These are phyloP conservation scores for Penicillium frequentans DNA, from an alignment of 2,329 filamentous ascomycete genomes.

Conservation along the genomic window DNA sequence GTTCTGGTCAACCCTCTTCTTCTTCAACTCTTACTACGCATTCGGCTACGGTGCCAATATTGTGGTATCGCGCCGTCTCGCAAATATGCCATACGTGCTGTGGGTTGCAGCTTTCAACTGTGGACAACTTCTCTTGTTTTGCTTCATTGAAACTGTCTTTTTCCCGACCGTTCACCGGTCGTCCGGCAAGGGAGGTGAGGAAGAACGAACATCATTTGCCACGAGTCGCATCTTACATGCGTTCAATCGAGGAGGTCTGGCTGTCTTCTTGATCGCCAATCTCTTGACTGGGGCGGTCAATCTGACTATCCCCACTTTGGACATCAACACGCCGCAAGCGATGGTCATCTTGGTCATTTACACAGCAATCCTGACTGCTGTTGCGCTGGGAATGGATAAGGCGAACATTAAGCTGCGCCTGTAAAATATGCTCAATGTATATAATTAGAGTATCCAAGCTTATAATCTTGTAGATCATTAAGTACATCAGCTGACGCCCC, in stretches of 20 bases:
- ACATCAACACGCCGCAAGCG: conserved; percentile 63
- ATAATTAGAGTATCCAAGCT: background rate
- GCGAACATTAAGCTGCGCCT: conserved; percentile 36
- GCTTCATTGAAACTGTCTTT: conserved; percentile 71
- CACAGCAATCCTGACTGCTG: conserved; percentile 62
- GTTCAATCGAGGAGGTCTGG: conserved; percentile 85
- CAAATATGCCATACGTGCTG: conserved; percentile 89
- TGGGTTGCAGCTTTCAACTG: conserved; percentile 94
- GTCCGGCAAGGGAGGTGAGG: conserved; percentile 56
- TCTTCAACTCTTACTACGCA: conserved; percentile 64
- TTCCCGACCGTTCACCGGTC: conserved; percentile 72
- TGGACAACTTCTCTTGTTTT: conserved; percentile 77
- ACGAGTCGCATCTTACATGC: conserved; percentile 80
- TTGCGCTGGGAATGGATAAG: conserved; percentile 55
- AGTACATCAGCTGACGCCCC: conserved; percentile 7
- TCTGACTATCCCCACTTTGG: conserved; percentile 77
- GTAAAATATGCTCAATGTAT: conserved; percentile 8
- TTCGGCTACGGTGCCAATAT: conserved; percentile 67
- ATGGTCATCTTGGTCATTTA: conserved; percentile 78
- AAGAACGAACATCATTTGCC: conserved; percentile 63
- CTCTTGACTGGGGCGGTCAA: conserved; percentile 87
- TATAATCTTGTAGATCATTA: background rate
- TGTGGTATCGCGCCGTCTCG: conserved; percentile 80
- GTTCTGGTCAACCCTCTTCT: conserved; percentile 71
- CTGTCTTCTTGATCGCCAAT: conserved; percentile 84